Evolutionary conservation across 306 rosid genomes (phyloP).

Genomic region (Carpinus fangiana): DNA sequence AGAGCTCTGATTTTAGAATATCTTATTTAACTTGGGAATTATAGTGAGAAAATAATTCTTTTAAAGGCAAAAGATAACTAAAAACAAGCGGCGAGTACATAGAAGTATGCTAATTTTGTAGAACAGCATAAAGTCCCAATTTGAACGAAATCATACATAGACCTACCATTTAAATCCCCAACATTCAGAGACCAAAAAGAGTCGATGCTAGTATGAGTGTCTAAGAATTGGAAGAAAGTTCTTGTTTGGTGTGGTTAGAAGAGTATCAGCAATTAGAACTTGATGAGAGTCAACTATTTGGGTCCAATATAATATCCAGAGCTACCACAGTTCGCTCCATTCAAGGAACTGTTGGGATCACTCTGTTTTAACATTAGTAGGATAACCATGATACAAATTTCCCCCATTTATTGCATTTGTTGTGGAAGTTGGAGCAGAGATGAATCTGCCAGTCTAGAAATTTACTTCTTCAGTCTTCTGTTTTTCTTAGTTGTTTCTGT

Average conservation of each 20-base stretch:
- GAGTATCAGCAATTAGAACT: neutral
- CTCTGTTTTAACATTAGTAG: neutral
- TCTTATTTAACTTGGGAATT: neutral
- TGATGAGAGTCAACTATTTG: neutral
- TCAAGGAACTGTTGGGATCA: neutral
- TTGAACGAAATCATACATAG: neutral
- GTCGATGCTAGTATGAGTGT: neutral
- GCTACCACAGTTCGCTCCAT: neutral
- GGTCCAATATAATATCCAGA: neutral
- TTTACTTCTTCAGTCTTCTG: slow-evolving; percentile 8
- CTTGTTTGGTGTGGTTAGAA: neutral
- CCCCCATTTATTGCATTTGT: neutral
- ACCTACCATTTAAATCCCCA: neutral
- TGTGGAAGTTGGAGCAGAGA: slow-evolving; percentile 3
- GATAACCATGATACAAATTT: neutral
- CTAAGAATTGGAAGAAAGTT: neutral
- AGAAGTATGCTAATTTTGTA: neutral
- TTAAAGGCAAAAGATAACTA: neutral
- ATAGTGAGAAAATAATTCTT: neutral
- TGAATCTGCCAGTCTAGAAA: neutral
- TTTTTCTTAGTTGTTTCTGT: slow-evolving; percentile 10
- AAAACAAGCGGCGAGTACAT: neutral
- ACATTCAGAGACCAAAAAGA: neutral
- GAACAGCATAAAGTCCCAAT: neutral
- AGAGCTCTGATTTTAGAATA: slow-evolving; percentile 3